Base-by-base conservation (phyloP, 176 grass and related monocot genomes). In the Oryza brachyantha region DNA sequence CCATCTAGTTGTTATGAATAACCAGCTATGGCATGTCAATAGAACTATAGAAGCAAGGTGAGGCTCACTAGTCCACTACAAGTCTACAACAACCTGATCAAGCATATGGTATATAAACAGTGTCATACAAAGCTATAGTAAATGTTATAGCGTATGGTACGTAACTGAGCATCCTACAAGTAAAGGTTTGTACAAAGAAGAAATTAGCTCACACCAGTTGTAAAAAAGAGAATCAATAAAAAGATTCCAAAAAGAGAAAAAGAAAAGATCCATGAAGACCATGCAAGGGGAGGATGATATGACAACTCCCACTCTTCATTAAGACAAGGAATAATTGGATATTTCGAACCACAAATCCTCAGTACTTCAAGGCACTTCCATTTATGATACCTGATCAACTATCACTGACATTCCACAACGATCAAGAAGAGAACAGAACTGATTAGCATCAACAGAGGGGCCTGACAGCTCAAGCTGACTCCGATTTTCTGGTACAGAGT, bases 351-450 rank as follows among this genome's bases (percentile, higher is more conserved):
- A 9, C 17, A 25, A 70, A 59, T 16, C 29, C 6, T 29, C 46
- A 28, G 13, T 50, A 86, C 39, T 74, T 72, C 10, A 66, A 74
- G 1, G 14, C 42, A 60, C 13, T 19, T 16, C 6, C 39, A 17
- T 25, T 25, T 57, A 76, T 22, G 36, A 58, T 84, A 97, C 94
- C 94, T 98, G 95, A 66, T 98, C 95, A 82, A 98, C 83, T 72
- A 94, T 59, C 75, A 98, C 89, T 71, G 91, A 94, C 92, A 98
- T 90, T 64, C 87, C 91, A 86, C 87, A 98, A 68, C 85, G 95
- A 79, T 98, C 95, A 75, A 98, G 95, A 86, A 98, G 88, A 86
- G 89, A 98, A 85, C 87, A 87, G 27, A 87, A 88, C 29, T 80
- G 81, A 76, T 79, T 69, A 71, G 67, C 60, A 83, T 90, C 61